Evolutionary conservation across 2,329 filamentous ascomycete genomes (phyloP).

Genomic region (Penicillium frequentans): DNA sequence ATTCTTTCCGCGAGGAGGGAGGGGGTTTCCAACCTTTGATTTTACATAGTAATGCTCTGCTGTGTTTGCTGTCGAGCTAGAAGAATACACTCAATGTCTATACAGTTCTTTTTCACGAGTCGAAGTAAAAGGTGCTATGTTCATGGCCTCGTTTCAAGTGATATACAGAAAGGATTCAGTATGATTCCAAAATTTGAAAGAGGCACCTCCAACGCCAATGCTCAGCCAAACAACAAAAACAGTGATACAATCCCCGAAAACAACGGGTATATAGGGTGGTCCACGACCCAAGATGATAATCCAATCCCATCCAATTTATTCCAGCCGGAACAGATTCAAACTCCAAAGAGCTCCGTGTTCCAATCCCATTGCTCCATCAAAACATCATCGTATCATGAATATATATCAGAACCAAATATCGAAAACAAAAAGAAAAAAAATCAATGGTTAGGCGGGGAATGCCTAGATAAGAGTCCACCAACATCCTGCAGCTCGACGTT

Average conservation of each 20-base stretch:
- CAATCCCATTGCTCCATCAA: neutral
- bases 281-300: neutral
- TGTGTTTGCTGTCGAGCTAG: conserved; percentile 19
- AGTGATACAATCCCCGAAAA: neutral
- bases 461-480: conserved; percentile 37
- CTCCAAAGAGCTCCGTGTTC: neutral
- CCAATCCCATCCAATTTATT: neutral
- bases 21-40: conserved; percentile 17
- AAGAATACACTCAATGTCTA: conserved; percentile 18
- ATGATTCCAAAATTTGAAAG: neutral
- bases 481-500: conserved; percentile 44
- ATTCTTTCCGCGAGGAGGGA: conserved; percentile 27
- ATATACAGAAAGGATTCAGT: neutral
- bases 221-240: neutral
- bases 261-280: neutral
- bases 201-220: neutral
- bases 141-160: neutral
- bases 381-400: neutral
- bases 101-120: neutral
- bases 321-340: neutral
- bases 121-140: neutral
- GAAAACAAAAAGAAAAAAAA: neutral
- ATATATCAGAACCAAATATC: neutral
- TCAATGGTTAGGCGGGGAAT: neutral
- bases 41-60: conserved; percentile 23